Percentiles rank a stretch among this genome's conserved stretches.
Evolutionary conservation across 345 rosid species (phyloP).

Genomic region (Angophora floribunda): DNA sequence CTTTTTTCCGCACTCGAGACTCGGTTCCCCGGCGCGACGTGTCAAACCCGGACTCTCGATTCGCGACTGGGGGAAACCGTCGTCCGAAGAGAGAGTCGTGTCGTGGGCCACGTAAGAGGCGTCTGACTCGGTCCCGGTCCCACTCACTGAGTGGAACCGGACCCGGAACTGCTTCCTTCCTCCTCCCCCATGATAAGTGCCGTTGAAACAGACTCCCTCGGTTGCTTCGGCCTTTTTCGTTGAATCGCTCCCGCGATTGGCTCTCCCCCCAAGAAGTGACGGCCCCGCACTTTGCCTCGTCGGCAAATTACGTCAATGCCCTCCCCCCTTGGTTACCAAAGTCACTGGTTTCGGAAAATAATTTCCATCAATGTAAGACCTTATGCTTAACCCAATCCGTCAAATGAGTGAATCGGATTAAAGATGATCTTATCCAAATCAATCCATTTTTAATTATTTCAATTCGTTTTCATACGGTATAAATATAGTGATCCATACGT

Average conservation of each 20-base stretch:
- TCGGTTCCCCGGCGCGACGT: background rate
- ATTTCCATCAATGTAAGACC: background rate
- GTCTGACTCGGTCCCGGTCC: background rate
- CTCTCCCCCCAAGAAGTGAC: background rate
- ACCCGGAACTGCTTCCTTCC: background rate
- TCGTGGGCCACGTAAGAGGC: background rate
- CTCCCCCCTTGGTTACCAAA: background rate
- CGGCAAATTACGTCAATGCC: background rate
- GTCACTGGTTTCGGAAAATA: background rate
- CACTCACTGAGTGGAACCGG: background rate
- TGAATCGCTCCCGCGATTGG: background rate
- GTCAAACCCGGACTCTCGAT: background rate
- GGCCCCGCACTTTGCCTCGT: background rate
- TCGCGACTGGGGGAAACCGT: no score
- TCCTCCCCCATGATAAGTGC: background rate
- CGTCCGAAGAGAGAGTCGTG: background rate
- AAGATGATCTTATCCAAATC: no score
- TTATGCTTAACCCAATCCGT: rapidly evolving
- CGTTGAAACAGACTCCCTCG: background rate
- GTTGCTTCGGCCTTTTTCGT: background rate
- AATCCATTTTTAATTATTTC: no score
- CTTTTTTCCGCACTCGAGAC: background rate
- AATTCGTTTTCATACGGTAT: no score
- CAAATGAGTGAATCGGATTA: rapidly evolving
- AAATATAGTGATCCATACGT: no score